phyloP scores from a whole-genome alignment of 495 filamentous ascomycete genomes.

The Clavariopsis aquatica region DNA sequence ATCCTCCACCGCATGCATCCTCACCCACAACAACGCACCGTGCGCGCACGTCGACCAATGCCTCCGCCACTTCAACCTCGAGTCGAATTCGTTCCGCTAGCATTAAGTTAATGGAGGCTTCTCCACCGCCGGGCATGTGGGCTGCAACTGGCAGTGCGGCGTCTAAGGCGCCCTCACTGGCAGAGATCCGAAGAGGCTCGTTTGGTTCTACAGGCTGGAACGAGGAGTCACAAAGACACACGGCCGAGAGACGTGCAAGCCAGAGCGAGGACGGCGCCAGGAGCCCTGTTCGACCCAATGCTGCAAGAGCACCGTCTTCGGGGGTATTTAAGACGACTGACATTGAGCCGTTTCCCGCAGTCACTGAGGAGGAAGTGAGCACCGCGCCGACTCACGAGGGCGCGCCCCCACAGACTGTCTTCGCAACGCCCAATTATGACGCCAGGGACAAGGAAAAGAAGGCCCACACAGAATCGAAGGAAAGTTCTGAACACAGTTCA shows the following conservation, averaged over 20 bases:
- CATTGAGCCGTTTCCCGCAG: conserved; percentile 33
- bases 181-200: conserved; percentile 49
- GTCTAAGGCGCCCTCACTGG: conserved; percentile 48
- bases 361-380: conserved; percentile 37
- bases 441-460: conserved; percentile 6
- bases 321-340: conserved; percentile 3
- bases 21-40: conserved; percentile 19
- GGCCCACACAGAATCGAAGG: background rate
- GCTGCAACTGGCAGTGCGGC: conserved; percentile 51
- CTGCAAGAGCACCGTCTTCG: conserved; percentile 5
- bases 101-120: conserved; percentile 51
- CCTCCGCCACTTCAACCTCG: conserved; percentile 36
- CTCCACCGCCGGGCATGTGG: conserved; percentile 55
- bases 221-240: conserved; percentile 39
- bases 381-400: conserved; percentile 5
- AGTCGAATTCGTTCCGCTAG: conserved; percentile 47
- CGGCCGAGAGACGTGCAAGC: conserved; percentile 25
- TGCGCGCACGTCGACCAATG: conserved; percentile 38
- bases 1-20: conserved; percentile 6
- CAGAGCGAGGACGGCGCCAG: conserved; percentile 23
- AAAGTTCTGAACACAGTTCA: conserved; percentile 4
- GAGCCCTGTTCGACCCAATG: conserved; percentile 2
- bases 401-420: background rate
- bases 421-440: conserved; percentile 17
- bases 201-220: conserved; percentile 49